Percentiles rank a stretch among this genome's conserved stretches.
phyloP scores from a whole-genome alignment of 768 basidiomycete genomes.

The Trametes maxima region DNA sequence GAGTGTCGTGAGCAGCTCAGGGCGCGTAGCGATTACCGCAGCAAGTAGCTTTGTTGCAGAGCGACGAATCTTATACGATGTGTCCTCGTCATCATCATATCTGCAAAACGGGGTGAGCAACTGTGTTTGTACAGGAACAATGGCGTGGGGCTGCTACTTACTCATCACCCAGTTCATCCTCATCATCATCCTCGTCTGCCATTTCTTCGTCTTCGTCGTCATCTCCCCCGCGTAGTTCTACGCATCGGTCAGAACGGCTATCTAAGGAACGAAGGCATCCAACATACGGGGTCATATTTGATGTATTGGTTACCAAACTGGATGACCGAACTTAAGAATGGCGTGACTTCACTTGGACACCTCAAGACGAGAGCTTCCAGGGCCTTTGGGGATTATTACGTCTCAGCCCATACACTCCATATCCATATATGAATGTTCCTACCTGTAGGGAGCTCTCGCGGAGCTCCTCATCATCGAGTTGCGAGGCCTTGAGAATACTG shows the following conservation, averaged over 20 bases:
- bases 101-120: slow-evolving; percentile 39
- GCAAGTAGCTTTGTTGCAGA: slow-evolving; percentile 89
- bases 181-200: slow-evolving; percentile 72
- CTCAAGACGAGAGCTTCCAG: slow-evolving; percentile 83
- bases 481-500: slow-evolving; percentile 66
- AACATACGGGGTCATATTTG: slow-evolving; percentile 89
- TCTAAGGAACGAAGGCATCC: not conserved
- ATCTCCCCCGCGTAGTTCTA: slow-evolving; percentile 75
- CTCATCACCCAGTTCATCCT: slow-evolving; percentile 72
- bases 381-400: slow-evolving; percentile 48
- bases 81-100: slow-evolving; percentile 98
- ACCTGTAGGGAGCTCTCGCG: slow-evolving; percentile 82
- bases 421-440: not conserved
- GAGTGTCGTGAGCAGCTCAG: slow-evolving; percentile 77
- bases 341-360: slow-evolving; percentile 80
- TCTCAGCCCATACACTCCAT: not conserved
- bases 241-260: slow-evolving; percentile 1
- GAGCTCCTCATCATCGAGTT: slow-evolving; percentile 81
- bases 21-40: slow-evolving; percentile 85
- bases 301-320: slow-evolving; percentile 76
- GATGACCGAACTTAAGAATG: slow-evolving; percentile 69
- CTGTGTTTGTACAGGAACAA: not conserved
- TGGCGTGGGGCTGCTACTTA: slow-evolving; percentile 32
- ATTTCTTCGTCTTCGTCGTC: slow-evolving; percentile 68
- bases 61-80: slow-evolving; percentile 95